Conservation (phyloP, 1,139 yeast genomes). For the Meyerozyma smithsonii region DNA sequence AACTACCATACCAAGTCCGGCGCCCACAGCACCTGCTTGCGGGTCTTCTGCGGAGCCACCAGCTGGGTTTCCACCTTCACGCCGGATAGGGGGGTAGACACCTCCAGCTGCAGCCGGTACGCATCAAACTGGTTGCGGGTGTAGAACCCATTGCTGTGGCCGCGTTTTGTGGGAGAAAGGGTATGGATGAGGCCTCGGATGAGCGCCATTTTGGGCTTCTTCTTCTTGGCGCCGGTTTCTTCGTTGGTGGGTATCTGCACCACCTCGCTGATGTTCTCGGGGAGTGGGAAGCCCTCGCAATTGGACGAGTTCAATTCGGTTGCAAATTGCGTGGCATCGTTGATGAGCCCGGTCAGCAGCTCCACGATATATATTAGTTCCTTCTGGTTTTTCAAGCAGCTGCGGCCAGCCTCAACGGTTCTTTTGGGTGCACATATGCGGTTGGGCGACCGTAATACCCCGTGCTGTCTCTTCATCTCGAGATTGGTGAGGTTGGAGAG, state of each 20-base stretch:
- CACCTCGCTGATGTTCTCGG: constrained; percentile 53
- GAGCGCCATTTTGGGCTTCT: constrained; percentile 47
- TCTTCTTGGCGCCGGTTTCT: constrained; percentile 11
- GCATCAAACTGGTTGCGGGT: neutral
- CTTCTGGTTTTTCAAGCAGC: constrained; percentile 36
- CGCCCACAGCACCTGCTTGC: constrained; percentile 6
- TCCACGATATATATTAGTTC: constrained; percentile 53
- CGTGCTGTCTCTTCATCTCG: constrained; percentile 14
- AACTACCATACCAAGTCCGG: constrained; percentile 2
- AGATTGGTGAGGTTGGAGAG: constrained; percentile 19
- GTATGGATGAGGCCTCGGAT: constrained; percentile 41
- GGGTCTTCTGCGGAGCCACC: constrained; percentile 2
- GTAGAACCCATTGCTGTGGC: neutral
- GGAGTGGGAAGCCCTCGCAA: constrained; percentile 61
- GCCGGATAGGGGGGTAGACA: neutral
- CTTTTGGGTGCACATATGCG: constrained; percentile 40
- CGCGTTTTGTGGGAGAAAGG: neutral
- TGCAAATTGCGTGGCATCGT: constrained; percentile 72
- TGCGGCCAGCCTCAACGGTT: constrained; percentile 23
- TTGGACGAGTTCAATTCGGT: constrained; percentile 67
- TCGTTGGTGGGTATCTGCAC: constrained; percentile 65
- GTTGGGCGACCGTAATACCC: constrained; percentile 23
- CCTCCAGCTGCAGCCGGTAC: neutral
- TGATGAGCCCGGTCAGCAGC: constrained; percentile 59
- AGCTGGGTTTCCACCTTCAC: constrained; percentile 1